A percentile compares a stretch with the other conserved stretches of the same genome.
phyloP scores from a whole-genome alignment of 345 rosid genomes.

The Angophora floribunda region DNA sequence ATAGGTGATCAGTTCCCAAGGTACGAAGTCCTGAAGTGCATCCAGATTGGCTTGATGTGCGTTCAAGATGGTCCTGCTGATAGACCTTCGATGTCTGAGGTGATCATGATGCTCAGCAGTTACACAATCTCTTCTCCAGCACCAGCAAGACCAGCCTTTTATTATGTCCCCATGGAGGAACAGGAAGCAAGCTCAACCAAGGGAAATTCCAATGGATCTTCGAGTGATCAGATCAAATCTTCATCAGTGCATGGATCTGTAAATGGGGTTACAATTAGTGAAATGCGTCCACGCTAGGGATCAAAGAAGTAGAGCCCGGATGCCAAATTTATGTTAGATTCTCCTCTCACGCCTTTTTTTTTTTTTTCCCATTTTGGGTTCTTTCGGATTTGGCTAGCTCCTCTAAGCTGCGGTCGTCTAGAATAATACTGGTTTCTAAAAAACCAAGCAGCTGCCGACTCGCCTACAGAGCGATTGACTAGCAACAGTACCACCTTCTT shows the following conservation, averaged over 20 bases:
- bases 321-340: background rate
- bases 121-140: constrained; percentile 10
- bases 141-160: constrained; percentile 34
- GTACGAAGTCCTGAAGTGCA: constrained; percentile 29
- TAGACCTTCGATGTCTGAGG: constrained; percentile 36
- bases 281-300: constrained; percentile 21
- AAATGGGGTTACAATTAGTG: constrained; percentile 27
- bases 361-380: background rate
- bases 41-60: constrained; percentile 39
- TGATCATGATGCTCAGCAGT: constrained; percentile 37
- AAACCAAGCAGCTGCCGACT: background rate
- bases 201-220: background rate
- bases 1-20: constrained; percentile 5
- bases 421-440: background rate
- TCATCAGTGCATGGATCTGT: constrained; percentile 9
- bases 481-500: background rate
- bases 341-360: background rate
- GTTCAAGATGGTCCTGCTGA: constrained; percentile 30
- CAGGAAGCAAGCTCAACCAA: background rate
- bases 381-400: background rate
- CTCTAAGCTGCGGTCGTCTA: background rate
- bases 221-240: background rate
- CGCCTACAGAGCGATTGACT: background rate
- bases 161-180: background rate
- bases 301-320: background rate